Percentiles rank a stretch among this genome's conserved stretches.
These are phyloP conservation scores for Cladophialophora immunda DNA, from an alignment of 2,329 filamentous ascomycete genomes.

Conservation along the genomic window DNA sequence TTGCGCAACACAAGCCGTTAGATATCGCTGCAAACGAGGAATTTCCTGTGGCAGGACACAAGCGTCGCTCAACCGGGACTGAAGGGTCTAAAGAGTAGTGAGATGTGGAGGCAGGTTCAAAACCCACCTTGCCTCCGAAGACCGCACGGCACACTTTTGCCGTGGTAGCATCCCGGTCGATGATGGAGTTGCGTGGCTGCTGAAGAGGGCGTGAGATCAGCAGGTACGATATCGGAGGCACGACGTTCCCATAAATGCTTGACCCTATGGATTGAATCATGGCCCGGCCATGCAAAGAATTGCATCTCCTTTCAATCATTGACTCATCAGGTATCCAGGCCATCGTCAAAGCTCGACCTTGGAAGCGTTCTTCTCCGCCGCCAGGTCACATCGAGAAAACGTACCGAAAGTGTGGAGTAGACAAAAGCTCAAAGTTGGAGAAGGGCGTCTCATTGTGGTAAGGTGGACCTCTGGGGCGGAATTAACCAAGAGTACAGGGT, in stretches of 20 bases:
- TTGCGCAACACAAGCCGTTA: neutral
- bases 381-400: conserved; percentile 2
- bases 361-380: conserved; percentile 25
- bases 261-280: neutral
- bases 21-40: neutral
- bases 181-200: neutral
- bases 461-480: neutral
- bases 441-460: conserved; percentile 9
- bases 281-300: neutral
- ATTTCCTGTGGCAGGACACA: neutral
- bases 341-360: neutral
- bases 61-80: neutral
- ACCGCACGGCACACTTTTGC: conserved; percentile 20
- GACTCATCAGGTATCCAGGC: neutral
- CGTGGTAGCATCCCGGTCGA: neutral
- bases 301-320: neutral
- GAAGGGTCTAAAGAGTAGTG: neutral
- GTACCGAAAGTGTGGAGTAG: conserved; percentile 11
- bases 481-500: neutral
- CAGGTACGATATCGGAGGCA: neutral
- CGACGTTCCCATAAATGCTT: neutral
- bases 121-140: conserved; percentile 8
- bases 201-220: neutral
- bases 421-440: conserved; percentile 11
- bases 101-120: conserved; percentile 14